Base-by-base conservation (phyloP, 176 grass and related monocot species). In the Oryza australiensis region DNA sequence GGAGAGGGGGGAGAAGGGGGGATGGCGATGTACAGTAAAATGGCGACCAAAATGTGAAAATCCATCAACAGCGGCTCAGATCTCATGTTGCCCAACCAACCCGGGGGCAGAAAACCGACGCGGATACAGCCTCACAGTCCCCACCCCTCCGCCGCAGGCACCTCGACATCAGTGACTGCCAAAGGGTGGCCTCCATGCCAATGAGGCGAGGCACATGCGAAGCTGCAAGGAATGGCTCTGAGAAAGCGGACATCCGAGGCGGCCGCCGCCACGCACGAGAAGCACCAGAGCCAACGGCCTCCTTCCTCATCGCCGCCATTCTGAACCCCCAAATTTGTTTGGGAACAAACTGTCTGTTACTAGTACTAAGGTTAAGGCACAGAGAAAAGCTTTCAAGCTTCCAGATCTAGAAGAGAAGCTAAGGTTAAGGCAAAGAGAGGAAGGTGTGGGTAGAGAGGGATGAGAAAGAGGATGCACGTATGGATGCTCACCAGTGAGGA, bases 281-380 rank as follows among this genome's bases (percentile, higher is more conserved):
- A 8, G 2, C 66, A 24, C 59, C 27, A 26, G 55, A 12, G 86
- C 80, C 26, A 55, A 33, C 59, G 34, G 45, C 45, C 63, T 49
- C 81, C 75, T 48, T 27, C 86, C 62, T 79, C 86, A 62, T 84
- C 75, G 69, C 75, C 81, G 37, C 51, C 81, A 55, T 55, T 55
- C 3, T 0, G 3, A 13, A 43, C 41, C 11, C 12, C 41, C 41
- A 43, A 12, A 1, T 43, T 43, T 43, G 10, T 7, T 3, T 3
- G 11, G 41, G 41, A 43, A 43, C 11, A 43, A 43, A 43, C 41
- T 43, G 41, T 43, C 41, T 43, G 41, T 43, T 43, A 43, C 10
- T 43, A 12, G 3, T 43, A 43, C 41, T 43, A 43, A 43, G 11
- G 41, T 12, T 43, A 12, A 43, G 41, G 9, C 11, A 3, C 2